Evolutionary conservation across 805 yeast species (phyloP), one percentile per base, ranked within the genome.

Genomic region (Saccharomyces mikatae): DNA sequence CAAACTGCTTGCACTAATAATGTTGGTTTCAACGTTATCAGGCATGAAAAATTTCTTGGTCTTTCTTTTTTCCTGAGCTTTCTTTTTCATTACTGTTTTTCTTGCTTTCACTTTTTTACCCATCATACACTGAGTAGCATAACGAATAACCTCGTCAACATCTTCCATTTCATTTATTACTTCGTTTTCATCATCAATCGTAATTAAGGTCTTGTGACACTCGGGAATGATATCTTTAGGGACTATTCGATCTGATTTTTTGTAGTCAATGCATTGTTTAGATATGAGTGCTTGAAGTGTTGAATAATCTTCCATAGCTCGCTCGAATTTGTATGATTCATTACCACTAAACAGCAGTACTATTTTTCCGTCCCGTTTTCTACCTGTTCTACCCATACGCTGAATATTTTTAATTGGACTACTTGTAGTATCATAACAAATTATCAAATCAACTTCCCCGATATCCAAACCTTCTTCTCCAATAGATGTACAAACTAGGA

Each of bases 381-480:
- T 84, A 21, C 99, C 99, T 0, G 99, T 94, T 72, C 99, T 82
- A 28, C 99, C 99, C 95, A 94, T 89, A 62, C 99, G 75, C 68
- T 94, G 99, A 46, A 94, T 80, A 61, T 87, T 90, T 56, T 95
- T 88, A 54, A 94, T 92, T 0, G 98, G 97, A 48, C 96, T 89
- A 29, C 90, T 78, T 0, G 97, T 90, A 0, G 96, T 88, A 64
- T 94, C 99, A 70, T 83, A 94, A 66, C 97, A 91, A 6, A 94
- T 78, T 60, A 94, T 92, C 62, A 94, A 68, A 69, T 94, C 99
- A 52, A 94, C 99, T 67, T 95, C 97, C 31, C 99, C 99, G 60
- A 94, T 95, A 74, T 94, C 99, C 59, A 94, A 77, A 48, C 99
- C 99, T 75, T 94, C 99, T 68, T 94, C 99, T 49, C 98, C 99